These are phyloP conservation scores for Aureobasidium sp. DNA, from an alignment of 2,329 filamentous ascomycete species.

Conservation along the genomic window DNA sequence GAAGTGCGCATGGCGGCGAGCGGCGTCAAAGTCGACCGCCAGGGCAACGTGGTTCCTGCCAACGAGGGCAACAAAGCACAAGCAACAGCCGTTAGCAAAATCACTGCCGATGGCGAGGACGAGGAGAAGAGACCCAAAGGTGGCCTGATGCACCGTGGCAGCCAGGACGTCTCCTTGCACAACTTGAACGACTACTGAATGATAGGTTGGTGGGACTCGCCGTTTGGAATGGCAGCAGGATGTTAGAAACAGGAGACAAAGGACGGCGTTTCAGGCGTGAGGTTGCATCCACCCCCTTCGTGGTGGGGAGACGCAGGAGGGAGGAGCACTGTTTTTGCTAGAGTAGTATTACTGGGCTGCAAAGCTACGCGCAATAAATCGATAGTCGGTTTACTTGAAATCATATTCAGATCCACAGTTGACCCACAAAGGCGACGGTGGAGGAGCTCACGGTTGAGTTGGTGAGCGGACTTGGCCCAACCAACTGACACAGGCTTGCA, in stretches of 20 bases:
- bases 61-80: slow-evolving; percentile 23
- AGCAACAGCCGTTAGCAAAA: slow-evolving; percentile 1
- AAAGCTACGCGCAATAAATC: slow-evolving; percentile 9
- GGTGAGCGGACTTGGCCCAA: background rate
- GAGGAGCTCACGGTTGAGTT: background rate
- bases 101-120: slow-evolving; percentile 23
- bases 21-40: slow-evolving; percentile 50
- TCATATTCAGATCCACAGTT: background rate
- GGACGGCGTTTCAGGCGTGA: slow-evolving; percentile 13
- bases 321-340: slow-evolving; percentile 4
- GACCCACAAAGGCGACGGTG: slow-evolving; percentile 2
- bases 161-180: slow-evolving; percentile 56
- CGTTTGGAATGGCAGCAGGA: slow-evolving; percentile 1
- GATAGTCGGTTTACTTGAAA: background rate
- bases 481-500: background rate
- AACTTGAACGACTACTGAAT: slow-evolving; percentile 39
- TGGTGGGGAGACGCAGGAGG: background rate
- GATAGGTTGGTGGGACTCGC: background rate
- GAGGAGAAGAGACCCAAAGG: slow-evolving; percentile 25
- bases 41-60: slow-evolving; percentile 52
- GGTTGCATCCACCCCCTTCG: background rate
- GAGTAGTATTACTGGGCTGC: slow-evolving; percentile 4
- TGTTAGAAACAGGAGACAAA: slow-evolving; percentile 3
- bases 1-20: slow-evolving; percentile 58
- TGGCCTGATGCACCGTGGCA: slow-evolving; percentile 24